phyloP scores from a whole-genome alignment of 164 flowering plant species.

The Umbellularia californica region DNA sequence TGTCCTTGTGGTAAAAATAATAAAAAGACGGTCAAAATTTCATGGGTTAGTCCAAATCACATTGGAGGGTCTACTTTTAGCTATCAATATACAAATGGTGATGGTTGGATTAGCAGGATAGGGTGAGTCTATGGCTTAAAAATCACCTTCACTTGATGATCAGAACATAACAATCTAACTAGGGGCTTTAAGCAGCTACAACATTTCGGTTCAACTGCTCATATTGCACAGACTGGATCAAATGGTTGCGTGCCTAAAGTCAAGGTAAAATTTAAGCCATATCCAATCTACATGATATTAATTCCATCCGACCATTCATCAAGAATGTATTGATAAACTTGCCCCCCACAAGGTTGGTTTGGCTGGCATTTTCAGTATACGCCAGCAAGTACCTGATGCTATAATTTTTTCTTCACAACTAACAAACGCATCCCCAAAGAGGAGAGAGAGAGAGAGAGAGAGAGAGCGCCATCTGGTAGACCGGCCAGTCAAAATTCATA shows the following conservation, averaged over 20 bases:
- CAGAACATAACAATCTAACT: neutral
- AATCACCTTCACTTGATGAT: too few relatives aligned
- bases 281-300: neutral
- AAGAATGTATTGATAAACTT: neutral
- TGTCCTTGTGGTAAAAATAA: too few relatives aligned
- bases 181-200: neutral
- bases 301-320: neutral
- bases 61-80: too few relatives aligned
- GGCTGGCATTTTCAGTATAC: too few relatives aligned
- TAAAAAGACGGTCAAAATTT: too few relatives aligned
- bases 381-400: too few relatives aligned
- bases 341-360: neutral
- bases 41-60: neutral
- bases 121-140: neutral
- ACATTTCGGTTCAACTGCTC: neutral
- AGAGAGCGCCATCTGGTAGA: slow-evolving; percentile 42
- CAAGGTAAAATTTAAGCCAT: neutral
- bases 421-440: neutral
- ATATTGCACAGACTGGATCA: too few relatives aligned
- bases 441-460: slow-evolving; percentile 7
- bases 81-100: too few relatives aligned
- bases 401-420: neutral
- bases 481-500: slow-evolving; percentile 53
- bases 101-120: neutral
- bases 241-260: too few relatives aligned